phyloP scores from a whole-genome alignment of 2,329 filamentous ascomycete species.

The Rhinocladiella mackenziei region DNA sequence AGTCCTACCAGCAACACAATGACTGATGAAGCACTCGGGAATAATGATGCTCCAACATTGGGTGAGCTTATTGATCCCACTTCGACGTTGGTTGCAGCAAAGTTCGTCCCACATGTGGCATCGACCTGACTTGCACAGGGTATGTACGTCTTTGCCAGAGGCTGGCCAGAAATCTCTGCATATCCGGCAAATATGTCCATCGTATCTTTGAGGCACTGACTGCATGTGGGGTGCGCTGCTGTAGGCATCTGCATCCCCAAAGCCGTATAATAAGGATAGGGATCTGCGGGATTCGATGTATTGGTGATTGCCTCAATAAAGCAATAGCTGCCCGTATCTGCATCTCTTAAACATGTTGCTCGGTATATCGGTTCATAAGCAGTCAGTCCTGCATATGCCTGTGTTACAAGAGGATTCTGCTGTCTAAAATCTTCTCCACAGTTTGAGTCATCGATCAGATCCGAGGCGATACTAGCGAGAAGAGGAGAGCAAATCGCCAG shows the following conservation, averaged over 20 bases:
- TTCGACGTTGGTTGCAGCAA: slow-evolving; percentile 49
- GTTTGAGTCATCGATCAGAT: slow-evolving; percentile 59
- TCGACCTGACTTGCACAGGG: slow-evolving; percentile 71
- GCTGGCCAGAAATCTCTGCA: slow-evolving; percentile 61
- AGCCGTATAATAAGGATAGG: slow-evolving; percentile 81
- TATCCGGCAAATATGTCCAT: slow-evolving; percentile 76
- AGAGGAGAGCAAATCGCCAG: slow-evolving; percentile 60
- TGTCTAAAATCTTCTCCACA: slow-evolving; percentile 68
- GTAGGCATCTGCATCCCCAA: slow-evolving; percentile 68
- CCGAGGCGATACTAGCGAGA: slow-evolving; percentile 61
- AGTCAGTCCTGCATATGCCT: slow-evolving; percentile 70
- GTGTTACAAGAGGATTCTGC: slow-evolving; percentile 65
- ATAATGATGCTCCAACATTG: slow-evolving; percentile 1
- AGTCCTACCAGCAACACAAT: background rate
- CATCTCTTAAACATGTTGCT: slow-evolving; percentile 72
- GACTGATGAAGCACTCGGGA: background rate
- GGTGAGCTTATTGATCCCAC: slow-evolving; percentile 15
- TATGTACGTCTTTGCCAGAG: slow-evolving; percentile 66
- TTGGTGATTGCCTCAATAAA: slow-evolving; percentile 85
- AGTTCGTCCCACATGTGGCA: slow-evolving; percentile 54
- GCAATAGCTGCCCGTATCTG: slow-evolving; percentile 63
- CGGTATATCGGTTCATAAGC: slow-evolving; percentile 75
- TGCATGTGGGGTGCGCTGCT: slow-evolving; percentile 68
- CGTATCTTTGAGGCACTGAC: slow-evolving; percentile 68
- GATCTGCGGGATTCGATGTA: slow-evolving; percentile 62